Base-by-base conservation (phyloP, 1,139 yeast species). In the Schizosaccharomyces versatilis region DNA sequence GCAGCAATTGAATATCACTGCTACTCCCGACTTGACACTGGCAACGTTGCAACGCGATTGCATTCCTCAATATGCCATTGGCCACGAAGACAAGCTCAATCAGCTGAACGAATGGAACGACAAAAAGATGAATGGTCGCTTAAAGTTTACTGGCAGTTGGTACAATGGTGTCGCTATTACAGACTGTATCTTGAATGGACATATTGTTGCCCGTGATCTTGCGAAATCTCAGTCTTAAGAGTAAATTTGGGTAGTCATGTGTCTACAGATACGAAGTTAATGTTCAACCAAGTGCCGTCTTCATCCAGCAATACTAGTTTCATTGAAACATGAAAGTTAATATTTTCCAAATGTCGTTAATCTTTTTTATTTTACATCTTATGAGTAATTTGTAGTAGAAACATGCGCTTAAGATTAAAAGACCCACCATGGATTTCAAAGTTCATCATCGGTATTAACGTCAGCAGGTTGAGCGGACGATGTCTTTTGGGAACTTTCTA, bases 61-160 rank as follows among this genome's bases (percentile, higher is more conserved):
- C 61, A 80, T 90, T 52, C 98, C 98, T 0, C 88, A 82, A 62
- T 86, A 78, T 65, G 72, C 75, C 51, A 82, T 82, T 32, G 95
- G 94, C 0, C 88, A 83, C 65, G 69, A 71, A 36, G 73, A 69
- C 1, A 66, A 74, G 57, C 72, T 73, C 54, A 64, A 69, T n/a
- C 59, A 63, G 5, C 67, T 74, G 38, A 47, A 41, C 14, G 55
- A 49, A 9, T 48, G 55, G 53, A 32, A 19, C 8, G 12, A 44
- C n/a, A 32, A 44, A 12, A 44, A 44, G 19, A 55, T 55, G 39
- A 54, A 52, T 8, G 62, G 62, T 41, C 44, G 54, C 41, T 54
- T 61, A 3, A 52, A 56, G 32, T 53, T 61, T 5, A 56, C 55
- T 6, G 63, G 63, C 44, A 67, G 67, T 41, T 56, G 59, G 42